A percentile compares a stretch with the other conserved stretches of the same genome.
phyloP scores from a whole-genome alignment of 2,329 filamentous ascomycete species.

The Aspergillus neotritici region DNA sequence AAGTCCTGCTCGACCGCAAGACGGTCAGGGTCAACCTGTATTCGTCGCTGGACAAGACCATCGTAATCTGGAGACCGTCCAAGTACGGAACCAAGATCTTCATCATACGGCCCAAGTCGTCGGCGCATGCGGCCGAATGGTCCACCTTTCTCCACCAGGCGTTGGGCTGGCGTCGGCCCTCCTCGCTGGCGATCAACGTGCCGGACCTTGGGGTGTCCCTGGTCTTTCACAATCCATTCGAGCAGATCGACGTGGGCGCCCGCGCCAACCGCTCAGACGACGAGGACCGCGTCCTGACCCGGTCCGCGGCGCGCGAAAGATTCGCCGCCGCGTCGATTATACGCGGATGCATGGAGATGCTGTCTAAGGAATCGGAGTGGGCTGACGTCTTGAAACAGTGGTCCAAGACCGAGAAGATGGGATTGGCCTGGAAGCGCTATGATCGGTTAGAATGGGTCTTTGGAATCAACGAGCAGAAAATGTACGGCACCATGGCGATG shows the following conservation, averaged over 20 bases:
- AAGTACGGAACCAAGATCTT: slow-evolving; percentile 54
- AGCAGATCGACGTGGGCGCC: slow-evolving; percentile 42
- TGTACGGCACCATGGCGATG: slow-evolving; percentile 66
- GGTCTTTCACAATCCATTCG: slow-evolving; percentile 56
- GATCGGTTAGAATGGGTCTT: slow-evolving; percentile 64
- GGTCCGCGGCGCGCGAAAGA: slow-evolving; percentile 43
- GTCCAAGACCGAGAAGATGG: slow-evolving; percentile 54
- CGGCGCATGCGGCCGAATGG: slow-evolving; percentile 61
- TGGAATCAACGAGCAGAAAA: slow-evolving; percentile 59
- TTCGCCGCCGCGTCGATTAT: slow-evolving; percentile 54
- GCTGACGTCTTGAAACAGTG: slow-evolving; percentile 54
- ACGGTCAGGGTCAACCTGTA: slow-evolving; percentile 57
- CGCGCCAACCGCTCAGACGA: slow-evolving; percentile 36
- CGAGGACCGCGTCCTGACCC: slow-evolving; percentile 39
- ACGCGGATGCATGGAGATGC: slow-evolving; percentile 53
- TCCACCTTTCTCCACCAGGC: slow-evolving; percentile 59
- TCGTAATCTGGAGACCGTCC: slow-evolving; percentile 57
- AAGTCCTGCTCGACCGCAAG: slow-evolving; percentile 52
- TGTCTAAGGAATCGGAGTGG: slow-evolving; percentile 55
- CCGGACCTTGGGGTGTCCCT: slow-evolving; percentile 58
- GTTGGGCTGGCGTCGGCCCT: slow-evolving; percentile 54
- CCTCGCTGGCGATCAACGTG: slow-evolving; percentile 55
- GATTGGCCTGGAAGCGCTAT: slow-evolving; percentile 64
- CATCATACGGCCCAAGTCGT: slow-evolving; percentile 57
- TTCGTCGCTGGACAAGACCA: slow-evolving; percentile 61